A percentile compares a stretch with the other conserved stretches of the same genome.
Conservation (phyloP, 2,329 filamentous ascomycete genomes). For the Chaetomiaceae sp. region DNA sequence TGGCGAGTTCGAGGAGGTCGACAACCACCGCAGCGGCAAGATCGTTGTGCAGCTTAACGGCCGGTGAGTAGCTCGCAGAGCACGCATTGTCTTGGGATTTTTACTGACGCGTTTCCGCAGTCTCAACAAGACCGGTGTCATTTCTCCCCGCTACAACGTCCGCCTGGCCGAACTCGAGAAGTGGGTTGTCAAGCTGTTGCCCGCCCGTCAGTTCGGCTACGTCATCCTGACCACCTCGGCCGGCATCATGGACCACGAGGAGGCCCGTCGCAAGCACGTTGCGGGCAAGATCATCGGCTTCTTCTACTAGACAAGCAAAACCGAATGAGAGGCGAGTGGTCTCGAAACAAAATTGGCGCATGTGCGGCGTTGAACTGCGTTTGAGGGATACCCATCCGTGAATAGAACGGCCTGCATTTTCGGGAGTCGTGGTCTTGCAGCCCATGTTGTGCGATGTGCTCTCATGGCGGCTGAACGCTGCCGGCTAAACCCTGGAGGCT, state of each 20-base stretch:
- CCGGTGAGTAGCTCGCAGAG: conserved; percentile 41
- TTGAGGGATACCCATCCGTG: conserved; percentile 18
- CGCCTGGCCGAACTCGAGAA: conserved; percentile 97
- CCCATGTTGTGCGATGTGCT: too few species aligned
- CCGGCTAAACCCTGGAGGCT: too few species aligned
- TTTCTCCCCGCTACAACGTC: conserved; percentile 99
- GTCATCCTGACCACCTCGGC: conserved; percentile 98
- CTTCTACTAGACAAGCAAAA: conserved; percentile 69
- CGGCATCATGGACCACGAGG: conserved; percentile 99
- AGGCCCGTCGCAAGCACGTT: conserved; percentile 98
- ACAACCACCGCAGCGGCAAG: conserved; percentile 99
- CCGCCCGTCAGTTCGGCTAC: conserved; percentile 99
- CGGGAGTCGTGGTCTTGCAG: too few species aligned
- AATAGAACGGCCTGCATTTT: conserved; percentile 10
- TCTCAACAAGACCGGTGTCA: conserved; percentile 99
- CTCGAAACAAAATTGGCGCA: conserved; percentile 10
- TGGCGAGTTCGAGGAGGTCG: conserved; percentile 98
- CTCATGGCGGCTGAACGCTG: too few species aligned
- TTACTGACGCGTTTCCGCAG: conserved; percentile 20
- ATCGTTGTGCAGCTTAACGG: conserved; percentile 99
- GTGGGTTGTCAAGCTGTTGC: conserved; percentile 98
- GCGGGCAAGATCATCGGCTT: conserved; percentile 99
- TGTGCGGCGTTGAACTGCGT: conserved; percentile 16
- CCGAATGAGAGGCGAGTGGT: conserved; percentile 15
- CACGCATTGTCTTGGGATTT: conserved; percentile 7